A percentile compares a stretch with the other conserved stretches of the same genome.
phyloP scores from a whole-genome alignment of 441 rosid species.

The Euphorbia celastroides region DNA sequence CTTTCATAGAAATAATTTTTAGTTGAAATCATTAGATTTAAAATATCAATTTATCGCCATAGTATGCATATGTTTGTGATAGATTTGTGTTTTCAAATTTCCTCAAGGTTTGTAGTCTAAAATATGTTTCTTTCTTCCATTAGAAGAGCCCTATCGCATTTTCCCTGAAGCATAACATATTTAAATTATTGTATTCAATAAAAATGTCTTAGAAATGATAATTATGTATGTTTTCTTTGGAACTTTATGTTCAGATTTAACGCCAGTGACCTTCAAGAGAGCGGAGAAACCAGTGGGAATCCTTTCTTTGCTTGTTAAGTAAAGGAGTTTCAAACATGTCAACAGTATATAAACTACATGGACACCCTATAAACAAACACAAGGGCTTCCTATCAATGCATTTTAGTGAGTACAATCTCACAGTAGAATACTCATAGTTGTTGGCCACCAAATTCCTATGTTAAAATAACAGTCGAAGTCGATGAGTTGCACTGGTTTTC shows the following conservation, averaged over 20 bases:
- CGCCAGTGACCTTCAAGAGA: conserved; percentile 60
- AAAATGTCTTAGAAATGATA: no score
- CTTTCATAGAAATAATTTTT: no score
- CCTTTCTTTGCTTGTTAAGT: conserved; percentile 68
- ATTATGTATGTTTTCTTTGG: no score
- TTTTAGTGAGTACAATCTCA: conserved; percentile 59
- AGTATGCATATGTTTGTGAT: no score
- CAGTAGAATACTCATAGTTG: conserved; percentile 58
- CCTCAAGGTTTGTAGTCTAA: no score
- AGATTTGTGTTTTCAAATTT: no score
- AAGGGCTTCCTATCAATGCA: conserved; percentile 76
- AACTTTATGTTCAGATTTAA: conserved; percentile 40
- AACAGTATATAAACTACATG: conserved; percentile 59
- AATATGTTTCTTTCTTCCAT: no score
- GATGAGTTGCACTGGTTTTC: conserved; percentile 68
- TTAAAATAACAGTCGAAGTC: conserved; percentile 46
- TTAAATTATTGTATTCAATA: no score
- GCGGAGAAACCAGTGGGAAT: conserved; percentile 95
- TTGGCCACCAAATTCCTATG: conserved; percentile 38
- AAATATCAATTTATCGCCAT: no score
- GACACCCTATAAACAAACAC: conserved; percentile 70
- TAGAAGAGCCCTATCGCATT: no score
- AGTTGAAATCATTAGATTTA: no score
- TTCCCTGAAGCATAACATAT: no score
- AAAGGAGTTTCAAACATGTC: conserved; percentile 51